These are phyloP conservation scores for Colletotrichum theobromicola DNA, from an alignment of 2,329 filamentous ascomycete species.

Conservation along the genomic window DNA sequence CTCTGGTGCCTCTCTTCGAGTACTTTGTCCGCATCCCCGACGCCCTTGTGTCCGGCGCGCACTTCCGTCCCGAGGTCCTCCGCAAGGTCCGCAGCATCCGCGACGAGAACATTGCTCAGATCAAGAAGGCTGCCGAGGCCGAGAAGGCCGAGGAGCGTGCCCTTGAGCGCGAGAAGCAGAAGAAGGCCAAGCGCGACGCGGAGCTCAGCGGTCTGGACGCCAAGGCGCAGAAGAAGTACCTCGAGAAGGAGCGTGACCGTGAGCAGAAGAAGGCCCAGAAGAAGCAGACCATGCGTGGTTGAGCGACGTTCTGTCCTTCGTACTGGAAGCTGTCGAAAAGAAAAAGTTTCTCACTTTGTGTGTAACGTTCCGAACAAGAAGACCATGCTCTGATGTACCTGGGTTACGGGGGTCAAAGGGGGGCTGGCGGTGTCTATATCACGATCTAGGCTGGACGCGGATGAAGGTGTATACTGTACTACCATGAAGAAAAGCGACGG, in stretches of 20 bases:
- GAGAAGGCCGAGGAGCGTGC: constrained; percentile 81
- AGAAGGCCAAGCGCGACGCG: constrained; percentile 89
- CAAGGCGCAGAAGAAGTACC: constrained; percentile 84
- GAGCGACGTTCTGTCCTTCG: constrained; percentile 16
- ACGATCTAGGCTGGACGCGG: neutral
- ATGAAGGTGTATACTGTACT: constrained; percentile 6
- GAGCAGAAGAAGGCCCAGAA: constrained; percentile 63
- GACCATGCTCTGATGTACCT: neutral
- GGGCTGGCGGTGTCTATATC: constrained; percentile 4
- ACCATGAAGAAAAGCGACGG: neutral
- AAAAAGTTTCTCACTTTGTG: neutral
- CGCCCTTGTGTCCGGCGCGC: constrained; percentile 74
- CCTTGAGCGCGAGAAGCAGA: constrained; percentile 73
- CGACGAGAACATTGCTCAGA: constrained; percentile 79
- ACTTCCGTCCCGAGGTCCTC: constrained; percentile 89
- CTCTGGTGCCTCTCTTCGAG: constrained; percentile 76
- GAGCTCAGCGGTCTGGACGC: constrained; percentile 78
- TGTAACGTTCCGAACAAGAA: neutral
- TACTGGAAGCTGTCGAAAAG: neutral
- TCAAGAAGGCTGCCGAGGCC: constrained; percentile 81
- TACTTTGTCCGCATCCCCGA: constrained; percentile 89
- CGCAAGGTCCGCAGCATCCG: constrained; percentile 83
- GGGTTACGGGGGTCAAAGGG: neutral
- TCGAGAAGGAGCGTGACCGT: constrained; percentile 82
- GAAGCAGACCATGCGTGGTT: constrained; percentile 60